Evolutionary conservation across 495 filamentous ascomycete genomes (phyloP), one percentile per base, ranked within the genome.

Genomic region (Cercophora sp.): DNA sequence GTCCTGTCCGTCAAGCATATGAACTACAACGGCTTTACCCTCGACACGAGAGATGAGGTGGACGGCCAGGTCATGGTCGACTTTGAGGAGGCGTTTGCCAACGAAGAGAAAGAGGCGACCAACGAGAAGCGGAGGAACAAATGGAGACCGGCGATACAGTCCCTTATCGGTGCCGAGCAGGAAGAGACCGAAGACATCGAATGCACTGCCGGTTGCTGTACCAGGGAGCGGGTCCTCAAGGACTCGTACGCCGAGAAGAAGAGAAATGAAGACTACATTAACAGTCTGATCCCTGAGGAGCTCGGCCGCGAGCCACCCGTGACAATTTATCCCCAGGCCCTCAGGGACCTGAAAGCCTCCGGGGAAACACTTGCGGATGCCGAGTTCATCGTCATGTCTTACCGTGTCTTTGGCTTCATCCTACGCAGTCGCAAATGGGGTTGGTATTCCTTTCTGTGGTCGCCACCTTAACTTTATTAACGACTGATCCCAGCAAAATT

Each of bases 21-120:
- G 63, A 43, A 69, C 18, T 76, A 74, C 41, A 54, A 27, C 22
- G 73, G 73, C 8, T 31, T 59, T 0, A 69, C 64, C 4, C 18
- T 69, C 15, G 52, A 56, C 1, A 55, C 48, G 4, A 27, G 54
- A 29, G 71, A 72, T n/a, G 60, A 76, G 43, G 62, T 73, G 10
- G 70, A 78, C 8, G 70, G 75, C 36, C 64, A 74, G 41, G 70
- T 75, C 6, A 63, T 78, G 5, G 56, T 75, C 16, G 75, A 78
- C 48, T 71, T 74, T 56, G 54, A 61, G n/a, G 55, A 60, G 19
- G 71, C 70, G 9, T 68, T 67, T 35, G 2, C 39, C 15, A 19
- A 16, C 35, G 6, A 6, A 39, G 35, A 39, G 35, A 6, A 5
- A 39, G 35, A 39, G n/a, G 22, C 51, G 11, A 32, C 48, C 23